These are phyloP conservation scores for Wallacemonas sp. DNA, from an alignment of 208 protist species.

Conservation along the genomic window DNA sequence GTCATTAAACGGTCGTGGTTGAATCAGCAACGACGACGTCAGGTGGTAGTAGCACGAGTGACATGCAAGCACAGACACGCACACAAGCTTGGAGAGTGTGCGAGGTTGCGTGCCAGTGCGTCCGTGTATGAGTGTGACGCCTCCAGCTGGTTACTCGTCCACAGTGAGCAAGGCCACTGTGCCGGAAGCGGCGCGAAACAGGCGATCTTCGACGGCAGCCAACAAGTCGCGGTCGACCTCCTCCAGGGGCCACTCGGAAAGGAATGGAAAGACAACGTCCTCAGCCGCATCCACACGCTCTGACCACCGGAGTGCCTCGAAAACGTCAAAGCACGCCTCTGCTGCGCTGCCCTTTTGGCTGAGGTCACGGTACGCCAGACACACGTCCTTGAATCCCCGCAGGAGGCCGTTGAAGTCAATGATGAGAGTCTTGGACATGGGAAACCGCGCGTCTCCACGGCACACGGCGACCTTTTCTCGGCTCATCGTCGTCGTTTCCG, in stretches of 20 bases:
- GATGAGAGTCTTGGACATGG: slow-evolving; percentile 47
- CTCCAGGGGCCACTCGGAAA: slow-evolving; percentile 76
- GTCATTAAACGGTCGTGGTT: no score
- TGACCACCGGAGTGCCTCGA: slow-evolving; percentile 83
- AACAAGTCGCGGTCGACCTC: slow-evolving; percentile 54
- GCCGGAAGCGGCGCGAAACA: slow-evolving; percentile 91
- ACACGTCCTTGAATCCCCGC: slow-evolving; percentile 25
- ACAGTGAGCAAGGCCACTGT: slow-evolving; percentile 36
- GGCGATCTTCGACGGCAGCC: slow-evolving; percentile 83
- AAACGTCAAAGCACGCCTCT: slow-evolving; percentile 80
- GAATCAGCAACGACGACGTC: no score
- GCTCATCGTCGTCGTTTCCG: background rate
- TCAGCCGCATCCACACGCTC: slow-evolving; percentile 64
- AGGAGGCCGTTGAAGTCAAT: slow-evolving; percentile 79
- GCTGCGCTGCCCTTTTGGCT: slow-evolving; percentile 47
- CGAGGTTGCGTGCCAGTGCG: no score
- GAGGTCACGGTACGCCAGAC: slow-evolving; percentile 70
- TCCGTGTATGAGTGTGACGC: no score
- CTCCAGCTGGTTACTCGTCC: background rate
- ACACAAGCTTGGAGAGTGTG: no score
- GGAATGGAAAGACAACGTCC: slow-evolving; percentile 79
- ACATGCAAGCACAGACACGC: no score
- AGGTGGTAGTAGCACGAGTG: no score
- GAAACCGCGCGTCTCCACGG: slow-evolving; percentile 23
- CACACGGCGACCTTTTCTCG: slow-evolving; percentile 23